Percentiles rank a stretch among this genome's conserved stretches.
phyloP scores from a whole-genome alignment of 345 rosid genomes.

The Acer yangbiense region DNA sequence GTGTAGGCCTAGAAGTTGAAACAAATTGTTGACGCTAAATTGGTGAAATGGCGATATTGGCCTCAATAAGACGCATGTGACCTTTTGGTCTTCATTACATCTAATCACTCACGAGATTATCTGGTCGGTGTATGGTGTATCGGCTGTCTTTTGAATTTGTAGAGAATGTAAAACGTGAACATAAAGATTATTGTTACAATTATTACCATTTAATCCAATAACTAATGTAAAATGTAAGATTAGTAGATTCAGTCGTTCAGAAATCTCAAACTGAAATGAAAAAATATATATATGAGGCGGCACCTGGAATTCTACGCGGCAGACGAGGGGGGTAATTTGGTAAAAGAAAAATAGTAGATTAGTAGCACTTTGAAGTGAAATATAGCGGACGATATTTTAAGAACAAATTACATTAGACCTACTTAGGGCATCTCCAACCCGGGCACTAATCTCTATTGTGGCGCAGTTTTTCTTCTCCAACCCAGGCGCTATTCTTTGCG shows the following conservation, averaged over 20 bases:
- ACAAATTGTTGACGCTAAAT: neutral
- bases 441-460: too few species aligned
- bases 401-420: too few species aligned
- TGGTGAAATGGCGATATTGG: neutral
- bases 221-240: neutral
- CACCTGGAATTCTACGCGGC: neutral
- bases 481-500: too few species aligned
- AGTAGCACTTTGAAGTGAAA: neutral
- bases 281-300: neutral
- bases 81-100: neutral
- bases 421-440: too few species aligned
- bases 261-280: neutral
- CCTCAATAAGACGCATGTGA: slow-evolving; percentile 10
- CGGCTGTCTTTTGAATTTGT: too few species aligned
- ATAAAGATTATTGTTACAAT: neutral
- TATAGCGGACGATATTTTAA: neutral
- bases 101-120: neutral
- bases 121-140: too few species aligned
- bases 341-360: neutral
- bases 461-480: too few species aligned
- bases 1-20: neutral
- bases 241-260: neutral
- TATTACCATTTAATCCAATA: neutral
- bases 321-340: neutral
- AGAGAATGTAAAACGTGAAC: too few species aligned